Conservation (phyloP, 2,329 filamentous ascomycete species). For the Corynespora cassiicola region DNA sequence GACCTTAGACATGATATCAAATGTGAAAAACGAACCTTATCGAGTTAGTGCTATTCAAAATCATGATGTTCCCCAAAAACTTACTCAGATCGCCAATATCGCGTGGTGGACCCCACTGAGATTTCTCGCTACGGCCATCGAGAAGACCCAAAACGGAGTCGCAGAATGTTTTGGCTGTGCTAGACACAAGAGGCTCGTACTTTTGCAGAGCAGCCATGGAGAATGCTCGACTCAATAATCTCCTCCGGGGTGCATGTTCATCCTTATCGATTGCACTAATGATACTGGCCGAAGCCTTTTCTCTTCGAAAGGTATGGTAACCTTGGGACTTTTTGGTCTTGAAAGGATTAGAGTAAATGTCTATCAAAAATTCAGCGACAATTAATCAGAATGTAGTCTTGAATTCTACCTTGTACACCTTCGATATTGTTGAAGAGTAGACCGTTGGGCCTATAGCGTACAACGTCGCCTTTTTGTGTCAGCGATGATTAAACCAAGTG, state of each 20-base stretch:
- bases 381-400: not conserved
- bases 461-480: slow-evolving; percentile 7
- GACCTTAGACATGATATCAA: slow-evolving; percentile 16
- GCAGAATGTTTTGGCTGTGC: slow-evolving; percentile 5
- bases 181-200: slow-evolving; percentile 6
- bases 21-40: slow-evolving; percentile 7
- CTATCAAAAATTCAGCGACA: slow-evolving; percentile 2
- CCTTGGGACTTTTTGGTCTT: slow-evolving; percentile 8
- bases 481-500: too few species aligned
- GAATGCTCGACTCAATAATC: slow-evolving; percentile 10
- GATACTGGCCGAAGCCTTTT: slow-evolving; percentile 4
- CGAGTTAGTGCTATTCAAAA: slow-evolving; percentile 1
- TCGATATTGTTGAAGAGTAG: slow-evolving; percentile 6
- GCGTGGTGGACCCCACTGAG: not conserved
- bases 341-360: slow-evolving; percentile 9
- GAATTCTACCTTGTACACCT: slow-evolving; percentile 4
- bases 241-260: slow-evolving; percentile 12
- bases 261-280: slow-evolving; percentile 6
- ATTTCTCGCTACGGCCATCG: not conserved
- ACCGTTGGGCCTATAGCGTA: slow-evolving; percentile 9
- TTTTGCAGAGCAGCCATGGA: slow-evolving; percentile 7
- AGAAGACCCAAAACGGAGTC: not conserved
- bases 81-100: slow-evolving; percentile 2
- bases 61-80: not conserved
- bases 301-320: not conserved